Conservation (phyloP, 306 rosid genomes). For the Dryas drummondii region DNA sequence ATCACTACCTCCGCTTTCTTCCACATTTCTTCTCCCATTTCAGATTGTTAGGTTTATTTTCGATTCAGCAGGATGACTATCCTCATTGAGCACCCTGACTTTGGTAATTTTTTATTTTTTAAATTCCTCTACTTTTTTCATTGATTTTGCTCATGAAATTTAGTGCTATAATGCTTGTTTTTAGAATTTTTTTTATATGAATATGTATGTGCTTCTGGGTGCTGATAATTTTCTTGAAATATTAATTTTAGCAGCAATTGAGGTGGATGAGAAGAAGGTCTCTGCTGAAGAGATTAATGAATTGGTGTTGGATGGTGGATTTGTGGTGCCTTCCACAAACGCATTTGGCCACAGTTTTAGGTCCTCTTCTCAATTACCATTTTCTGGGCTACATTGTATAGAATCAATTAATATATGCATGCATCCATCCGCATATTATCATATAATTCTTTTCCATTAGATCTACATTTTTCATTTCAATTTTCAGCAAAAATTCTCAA, state of each 20-base stretch:
- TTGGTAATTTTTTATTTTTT: conserved; percentile 33
- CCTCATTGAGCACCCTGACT: conserved; percentile 35
- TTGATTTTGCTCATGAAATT: not conserved
- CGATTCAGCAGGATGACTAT: conserved; percentile 46
- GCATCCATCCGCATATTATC: too few relatives aligned
- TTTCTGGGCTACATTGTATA: too few relatives aligned
- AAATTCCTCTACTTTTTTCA: not conserved
- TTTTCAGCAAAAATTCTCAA: too few relatives aligned
- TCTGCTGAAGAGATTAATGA: conserved; percentile 37
- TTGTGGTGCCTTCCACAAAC: conserved; percentile 50
- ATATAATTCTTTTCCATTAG: too few relatives aligned
- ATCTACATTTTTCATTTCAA: too few relatives aligned
- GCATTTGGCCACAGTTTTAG: conserved; percentile 73
- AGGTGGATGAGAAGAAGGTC: conserved; percentile 37
- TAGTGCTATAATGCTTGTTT: not conserved
- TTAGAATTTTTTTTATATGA: too few relatives aligned
- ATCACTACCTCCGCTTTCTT: not conserved
- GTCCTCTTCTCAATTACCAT: conserved; percentile 24
- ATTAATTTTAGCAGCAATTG: conserved; percentile 26
- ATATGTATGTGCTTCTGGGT: not conserved
- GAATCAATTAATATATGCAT: too few relatives aligned
- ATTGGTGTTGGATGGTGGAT: conserved; percentile 54
- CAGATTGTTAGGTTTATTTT: not conserved
- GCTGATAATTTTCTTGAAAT: not conserved
- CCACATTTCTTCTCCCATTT: conserved; percentile 2